Evolutionary conservation across 495 filamentous ascomycete species (phyloP).

Genomic region (Podospora pseudocomata): DNA sequence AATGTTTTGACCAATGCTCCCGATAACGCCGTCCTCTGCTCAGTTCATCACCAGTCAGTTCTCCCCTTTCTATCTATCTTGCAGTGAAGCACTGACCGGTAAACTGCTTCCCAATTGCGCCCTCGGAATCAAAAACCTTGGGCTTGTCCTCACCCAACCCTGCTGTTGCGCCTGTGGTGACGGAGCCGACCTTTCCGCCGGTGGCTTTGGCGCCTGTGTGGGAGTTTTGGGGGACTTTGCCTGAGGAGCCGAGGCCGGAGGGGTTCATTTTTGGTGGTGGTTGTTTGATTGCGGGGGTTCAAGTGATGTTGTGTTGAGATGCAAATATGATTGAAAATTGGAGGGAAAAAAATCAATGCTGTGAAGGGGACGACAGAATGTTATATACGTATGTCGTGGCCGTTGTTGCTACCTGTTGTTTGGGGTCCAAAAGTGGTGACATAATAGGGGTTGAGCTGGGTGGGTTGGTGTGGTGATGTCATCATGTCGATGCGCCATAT

Average conservation of each 20-base stretch:
- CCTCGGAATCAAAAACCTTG: constrained; percentile 34
- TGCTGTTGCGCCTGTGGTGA: constrained; percentile 25
- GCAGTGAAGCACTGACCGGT: constrained; percentile 22
- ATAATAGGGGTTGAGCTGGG: not conserved
- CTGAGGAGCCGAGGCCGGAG: not conserved
- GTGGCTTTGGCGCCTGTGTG: constrained; percentile 23
- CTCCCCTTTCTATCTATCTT: not conserved
- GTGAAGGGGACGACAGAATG: not conserved
- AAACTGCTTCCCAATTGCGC: constrained; percentile 40
- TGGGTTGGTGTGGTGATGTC: constrained; percentile 17
- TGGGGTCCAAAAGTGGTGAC: not conserved
- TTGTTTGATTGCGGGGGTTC: constrained; percentile 1
- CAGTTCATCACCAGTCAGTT: not conserved
- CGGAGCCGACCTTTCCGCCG: constrained; percentile 21
- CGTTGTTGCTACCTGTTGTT: not conserved
- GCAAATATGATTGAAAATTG: not conserved
- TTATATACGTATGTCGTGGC: not conserved
- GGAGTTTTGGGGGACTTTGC: constrained; percentile 13
- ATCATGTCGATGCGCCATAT: not conserved
- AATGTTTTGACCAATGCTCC: constrained; percentile 48
- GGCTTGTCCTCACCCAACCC: constrained; percentile 24
- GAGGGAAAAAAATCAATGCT: not conserved
- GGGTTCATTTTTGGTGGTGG: constrained; percentile 8
- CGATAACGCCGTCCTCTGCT: constrained; percentile 47
- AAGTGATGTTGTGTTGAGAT: not conserved